Conservation (phyloP, 1,284 basidiomycete species). For the Schizophyllum amplum region DNA sequence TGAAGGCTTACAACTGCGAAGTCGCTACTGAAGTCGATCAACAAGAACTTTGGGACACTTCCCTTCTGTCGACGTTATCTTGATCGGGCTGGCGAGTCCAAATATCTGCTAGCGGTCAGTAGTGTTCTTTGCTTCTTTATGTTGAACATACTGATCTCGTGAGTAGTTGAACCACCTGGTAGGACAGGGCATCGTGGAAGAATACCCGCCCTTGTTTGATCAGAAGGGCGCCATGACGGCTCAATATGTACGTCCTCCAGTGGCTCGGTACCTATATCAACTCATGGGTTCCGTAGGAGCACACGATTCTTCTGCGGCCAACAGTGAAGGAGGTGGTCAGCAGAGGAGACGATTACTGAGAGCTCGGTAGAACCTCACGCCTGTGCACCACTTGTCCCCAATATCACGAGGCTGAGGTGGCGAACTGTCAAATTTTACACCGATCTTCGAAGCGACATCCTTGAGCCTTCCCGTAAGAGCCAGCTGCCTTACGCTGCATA, state of each 20-base stretch:
- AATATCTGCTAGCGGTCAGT: conserved; percentile 86
- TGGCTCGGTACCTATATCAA: not conserved
- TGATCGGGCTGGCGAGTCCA: conserved; percentile 89
- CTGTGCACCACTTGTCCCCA: not conserved
- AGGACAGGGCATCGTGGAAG: conserved; percentile 80
- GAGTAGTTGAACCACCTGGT: conserved; percentile 85
- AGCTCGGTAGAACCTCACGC: not conserved
- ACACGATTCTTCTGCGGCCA: conserved; percentile 86
- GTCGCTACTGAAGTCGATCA: conserved; percentile 81
- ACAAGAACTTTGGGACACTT: conserved; percentile 90
- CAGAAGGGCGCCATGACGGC: conserved; percentile 82
- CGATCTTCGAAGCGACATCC: not conserved
- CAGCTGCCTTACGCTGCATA: not conserved
- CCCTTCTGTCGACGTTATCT: conserved; percentile 96
- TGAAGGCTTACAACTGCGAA: conserved; percentile 79
- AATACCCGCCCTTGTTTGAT: conserved; percentile 94
- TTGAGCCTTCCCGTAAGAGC: not conserved
- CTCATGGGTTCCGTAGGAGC: conserved; percentile 48
- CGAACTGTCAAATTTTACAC: not conserved
- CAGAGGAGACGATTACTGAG: conserved; percentile 86
- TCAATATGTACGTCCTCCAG: conserved; percentile 65
- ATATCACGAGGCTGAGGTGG: not conserved
- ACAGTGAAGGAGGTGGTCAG: conserved; percentile 95
- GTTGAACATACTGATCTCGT: conserved; percentile 5
- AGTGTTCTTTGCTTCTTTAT: not conserved